Conservation (phyloP, 345 rosid genomes). For the Trapa bicornis region DNA sequence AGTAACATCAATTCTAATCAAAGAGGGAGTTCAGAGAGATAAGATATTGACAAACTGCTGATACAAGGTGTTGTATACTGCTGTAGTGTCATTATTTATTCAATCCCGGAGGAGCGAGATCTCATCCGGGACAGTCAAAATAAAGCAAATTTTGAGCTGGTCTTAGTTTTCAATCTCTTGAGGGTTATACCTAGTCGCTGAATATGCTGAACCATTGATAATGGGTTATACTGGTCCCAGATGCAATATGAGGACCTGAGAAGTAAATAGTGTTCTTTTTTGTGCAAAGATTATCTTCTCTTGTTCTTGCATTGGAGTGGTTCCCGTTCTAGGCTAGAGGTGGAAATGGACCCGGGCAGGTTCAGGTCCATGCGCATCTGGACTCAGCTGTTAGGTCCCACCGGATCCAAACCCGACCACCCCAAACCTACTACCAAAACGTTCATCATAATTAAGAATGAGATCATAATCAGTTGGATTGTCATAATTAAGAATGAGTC, state of each 20-base stretch:
- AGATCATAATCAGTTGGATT: no score
- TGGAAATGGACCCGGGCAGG: no score
- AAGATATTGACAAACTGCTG: slow-evolving; percentile 81
- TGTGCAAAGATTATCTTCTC: no score
- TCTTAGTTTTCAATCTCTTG: not conserved
- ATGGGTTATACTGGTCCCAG: not conserved
- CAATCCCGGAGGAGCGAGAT: slow-evolving; percentile 12
- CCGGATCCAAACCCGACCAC: no score
- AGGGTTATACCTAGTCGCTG: not conserved
- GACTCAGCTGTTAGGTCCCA: no score
- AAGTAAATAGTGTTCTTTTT: not conserved
- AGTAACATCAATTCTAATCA: slow-evolving; percentile 59
- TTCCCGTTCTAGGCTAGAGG: no score
- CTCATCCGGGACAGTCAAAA: slow-evolving; percentile 13
- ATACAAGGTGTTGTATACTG: slow-evolving; percentile 15
- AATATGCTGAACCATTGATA: not conserved
- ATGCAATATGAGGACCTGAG: not conserved
- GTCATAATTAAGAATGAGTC: no score
- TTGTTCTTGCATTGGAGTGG: no score
- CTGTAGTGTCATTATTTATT: slow-evolving; percentile 26
- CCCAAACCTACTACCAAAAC: no score
- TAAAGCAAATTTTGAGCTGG: slow-evolving; percentile 21
- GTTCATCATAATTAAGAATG: no score
- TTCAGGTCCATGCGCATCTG: no score
- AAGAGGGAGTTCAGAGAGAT: slow-evolving; percentile 58